Evolutionary conservation across 176 grass and related monocot genomes (phyloP).

Genomic region (Tillandsia leiboldiana): DNA sequence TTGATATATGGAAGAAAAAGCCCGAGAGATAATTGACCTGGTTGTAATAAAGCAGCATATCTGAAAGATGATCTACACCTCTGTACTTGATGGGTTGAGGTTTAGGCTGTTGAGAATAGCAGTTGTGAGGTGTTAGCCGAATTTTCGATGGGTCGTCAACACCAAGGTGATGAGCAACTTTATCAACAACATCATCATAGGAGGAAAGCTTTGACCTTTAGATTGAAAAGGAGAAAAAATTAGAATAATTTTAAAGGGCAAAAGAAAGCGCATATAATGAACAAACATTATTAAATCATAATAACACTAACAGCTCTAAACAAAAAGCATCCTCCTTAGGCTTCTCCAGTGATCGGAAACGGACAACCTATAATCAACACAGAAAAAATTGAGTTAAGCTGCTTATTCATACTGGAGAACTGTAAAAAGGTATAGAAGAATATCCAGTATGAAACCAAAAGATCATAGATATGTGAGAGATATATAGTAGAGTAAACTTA

Average conservation of each 20-base stretch:
- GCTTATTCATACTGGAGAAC: neutral
- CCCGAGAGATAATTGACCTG: constrained; percentile 36
- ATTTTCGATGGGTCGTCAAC: constrained; percentile 94
- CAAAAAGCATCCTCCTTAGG: constrained; percentile 93
- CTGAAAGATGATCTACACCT: constrained; percentile 68
- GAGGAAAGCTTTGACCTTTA: constrained; percentile 82
- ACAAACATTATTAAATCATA: neutral
- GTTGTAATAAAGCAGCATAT: constrained; percentile 97
- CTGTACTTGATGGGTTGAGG: constrained; percentile 97
- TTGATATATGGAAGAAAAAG: constrained; percentile 12
- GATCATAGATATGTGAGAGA: too few relatives aligned
- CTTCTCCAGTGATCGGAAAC: constrained; percentile 87
- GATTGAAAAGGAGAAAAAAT: constrained; percentile 17
- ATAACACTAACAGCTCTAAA: constrained; percentile 74
- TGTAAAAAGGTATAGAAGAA: neutral
- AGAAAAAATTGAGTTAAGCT: constrained; percentile 1
- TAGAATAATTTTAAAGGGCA: neutral
- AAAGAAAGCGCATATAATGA: constrained; percentile 5
- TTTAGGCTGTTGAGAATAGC: constrained; percentile 98
- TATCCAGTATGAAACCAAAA: neutral
- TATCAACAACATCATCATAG: constrained; percentile 96
- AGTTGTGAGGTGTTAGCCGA: constrained; percentile 94
- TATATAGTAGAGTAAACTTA: too few relatives aligned
- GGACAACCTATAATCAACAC: constrained; percentile 66
- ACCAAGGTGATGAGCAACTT: constrained; percentile 73